These are phyloP conservation scores for Amyloporia xantha DNA, from an alignment of 768 basidiomycete species.

Conservation along the genomic window DNA sequence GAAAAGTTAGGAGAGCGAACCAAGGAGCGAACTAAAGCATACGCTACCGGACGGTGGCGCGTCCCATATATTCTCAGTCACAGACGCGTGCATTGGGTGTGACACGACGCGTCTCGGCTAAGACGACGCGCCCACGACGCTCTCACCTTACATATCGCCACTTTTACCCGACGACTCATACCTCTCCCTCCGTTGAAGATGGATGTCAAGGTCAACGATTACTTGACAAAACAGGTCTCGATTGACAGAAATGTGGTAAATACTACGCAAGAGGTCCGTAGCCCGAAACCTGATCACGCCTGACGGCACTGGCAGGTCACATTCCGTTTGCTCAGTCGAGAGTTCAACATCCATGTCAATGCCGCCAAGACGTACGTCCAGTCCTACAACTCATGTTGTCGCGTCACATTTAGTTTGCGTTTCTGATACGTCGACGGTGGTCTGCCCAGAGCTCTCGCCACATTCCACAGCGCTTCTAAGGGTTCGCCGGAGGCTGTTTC, in stretches of 20 bases:
- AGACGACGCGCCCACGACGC: too few species aligned
- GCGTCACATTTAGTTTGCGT: too few species aligned
- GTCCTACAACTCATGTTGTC: background rate
- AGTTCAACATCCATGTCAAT: constrained; percentile 67
- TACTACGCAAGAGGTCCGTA: constrained; percentile 11
- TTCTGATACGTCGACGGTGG: too few species aligned
- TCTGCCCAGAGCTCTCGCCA: constrained; percentile 58
- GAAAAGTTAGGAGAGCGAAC: too few species aligned
- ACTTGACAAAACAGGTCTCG: constrained; percentile 40
- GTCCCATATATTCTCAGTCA: too few species aligned
- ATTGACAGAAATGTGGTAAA: constrained; percentile 40
- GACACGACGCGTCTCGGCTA: too few species aligned
- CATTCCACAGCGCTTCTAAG: constrained; percentile 42
- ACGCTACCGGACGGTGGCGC: too few species aligned
- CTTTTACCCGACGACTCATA: too few species aligned
- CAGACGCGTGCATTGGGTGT: too few species aligned
- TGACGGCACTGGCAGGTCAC: constrained; percentile 51
- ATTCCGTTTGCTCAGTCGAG: constrained; percentile 69
- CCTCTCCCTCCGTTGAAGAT: constrained; percentile 1
- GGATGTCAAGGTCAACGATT: constrained; percentile 26
- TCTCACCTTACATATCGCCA: too few species aligned
- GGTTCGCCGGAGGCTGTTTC: constrained; percentile 36
- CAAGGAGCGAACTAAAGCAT: too few species aligned
- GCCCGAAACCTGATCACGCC: background rate
- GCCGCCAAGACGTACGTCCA: constrained; percentile 65